These are phyloP conservation scores for Plasmodium gonderi DNA, from an alignment of 169 alveolate species.

Conservation along the genomic window DNA sequence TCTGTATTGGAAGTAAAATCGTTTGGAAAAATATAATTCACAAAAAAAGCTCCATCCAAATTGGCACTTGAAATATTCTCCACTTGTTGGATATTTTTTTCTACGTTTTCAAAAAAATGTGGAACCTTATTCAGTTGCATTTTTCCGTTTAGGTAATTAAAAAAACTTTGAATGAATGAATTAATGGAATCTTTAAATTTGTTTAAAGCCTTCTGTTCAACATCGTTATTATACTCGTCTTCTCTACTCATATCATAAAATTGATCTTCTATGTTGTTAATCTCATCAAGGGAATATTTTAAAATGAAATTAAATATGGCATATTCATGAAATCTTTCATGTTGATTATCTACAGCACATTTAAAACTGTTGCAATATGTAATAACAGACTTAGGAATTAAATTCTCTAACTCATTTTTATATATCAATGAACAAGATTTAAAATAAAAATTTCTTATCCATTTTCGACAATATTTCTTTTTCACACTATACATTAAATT, in stretches of 20 bases:
- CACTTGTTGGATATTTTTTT: conserved; percentile 15
- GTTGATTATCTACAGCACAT: conserved; percentile 10
- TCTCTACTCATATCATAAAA: conserved; percentile 12
- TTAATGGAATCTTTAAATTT: conserved; percentile 31
- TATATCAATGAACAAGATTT: conserved; percentile 59
- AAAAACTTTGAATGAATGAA: conserved; percentile 31
- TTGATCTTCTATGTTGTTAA: conserved; percentile 55
- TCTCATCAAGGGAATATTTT: conserved; percentile 35
- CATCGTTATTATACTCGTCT: conserved; percentile 1
- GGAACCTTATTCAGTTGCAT: conserved; percentile 21
- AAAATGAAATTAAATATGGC: conserved; percentile 24
- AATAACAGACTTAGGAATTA: conserved; percentile 51
- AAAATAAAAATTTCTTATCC: conserved; percentile 62
- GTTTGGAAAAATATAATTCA: conserved; percentile 16
- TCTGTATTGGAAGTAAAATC: conserved; percentile 30
- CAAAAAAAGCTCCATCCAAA: conserved; percentile 31
- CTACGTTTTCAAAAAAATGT: conserved; percentile 25
- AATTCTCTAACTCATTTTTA: conserved; percentile 59
- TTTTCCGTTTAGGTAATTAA: conserved; percentile 33
- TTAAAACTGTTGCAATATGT: conserved; percentile 61
- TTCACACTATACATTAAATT: conserved; percentile 66
- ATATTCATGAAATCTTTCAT: conserved; percentile 47
- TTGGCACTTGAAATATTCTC: conserved; percentile 12
- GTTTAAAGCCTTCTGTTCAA: background rate
- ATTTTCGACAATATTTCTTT: conserved; percentile 54